These are phyloP conservation scores for Pistacia vera DNA, from an alignment of 345 rosid genomes.

Conservation along the genomic window DNA sequence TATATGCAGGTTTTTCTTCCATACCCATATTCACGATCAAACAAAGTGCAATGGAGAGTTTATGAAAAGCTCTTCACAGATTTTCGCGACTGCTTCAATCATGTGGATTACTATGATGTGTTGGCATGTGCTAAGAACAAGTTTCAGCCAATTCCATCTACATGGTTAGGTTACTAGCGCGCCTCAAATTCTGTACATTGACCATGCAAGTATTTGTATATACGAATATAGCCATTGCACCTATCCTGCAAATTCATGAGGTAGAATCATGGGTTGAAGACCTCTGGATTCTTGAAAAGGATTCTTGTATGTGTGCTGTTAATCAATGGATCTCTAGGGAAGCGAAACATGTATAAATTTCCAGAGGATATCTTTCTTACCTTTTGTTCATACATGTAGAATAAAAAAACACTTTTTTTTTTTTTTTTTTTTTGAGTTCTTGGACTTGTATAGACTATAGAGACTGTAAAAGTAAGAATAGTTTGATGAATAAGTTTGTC, in stretches of 20 bases:
- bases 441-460: neutral
- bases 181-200: neutral
- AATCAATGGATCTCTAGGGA: neutral
- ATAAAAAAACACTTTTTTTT: neutral
- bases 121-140: slow-evolving; percentile 71
- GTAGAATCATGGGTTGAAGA: neutral
- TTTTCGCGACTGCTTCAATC: slow-evolving; percentile 73
- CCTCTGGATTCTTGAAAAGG: no score
- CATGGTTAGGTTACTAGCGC: slow-evolving; percentile 73
- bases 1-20: slow-evolving; percentile 71
- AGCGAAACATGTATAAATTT: neutral
- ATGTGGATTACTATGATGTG: slow-evolving; percentile 64
- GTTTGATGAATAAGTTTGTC: neutral
- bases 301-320: neutral
- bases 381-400: neutral
- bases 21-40: slow-evolving; percentile 74
- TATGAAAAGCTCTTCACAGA: slow-evolving; percentile 85
- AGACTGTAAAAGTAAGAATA: neutral
- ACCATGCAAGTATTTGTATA: neutral
- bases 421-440: neutral
- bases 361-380: neutral
- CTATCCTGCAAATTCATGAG: neutral
- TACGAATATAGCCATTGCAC: neutral
- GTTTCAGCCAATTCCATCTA: slow-evolving; percentile 74
- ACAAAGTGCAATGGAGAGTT: slow-evolving; percentile 72